A percentile compares a stretch with the other conserved stretches of the same genome.
phyloP scores from a whole-genome alignment of 2,329 filamentous ascomycete genomes.

The Colletotrichum chlorophyti region DNA sequence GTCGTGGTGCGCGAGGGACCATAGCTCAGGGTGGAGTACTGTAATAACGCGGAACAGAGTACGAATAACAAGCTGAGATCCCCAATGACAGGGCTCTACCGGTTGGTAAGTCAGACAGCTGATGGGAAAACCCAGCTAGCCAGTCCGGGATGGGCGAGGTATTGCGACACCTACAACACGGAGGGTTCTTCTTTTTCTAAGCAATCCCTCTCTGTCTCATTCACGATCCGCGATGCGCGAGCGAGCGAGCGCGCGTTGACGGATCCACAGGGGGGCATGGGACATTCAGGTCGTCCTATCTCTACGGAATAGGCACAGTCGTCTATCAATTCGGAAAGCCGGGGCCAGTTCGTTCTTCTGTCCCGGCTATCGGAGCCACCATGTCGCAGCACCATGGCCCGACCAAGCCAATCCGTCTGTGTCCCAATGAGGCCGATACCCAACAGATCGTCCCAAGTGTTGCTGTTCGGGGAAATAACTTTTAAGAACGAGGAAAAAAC shows the following conservation, averaged over 20 bases:
- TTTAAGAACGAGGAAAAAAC: neutral
- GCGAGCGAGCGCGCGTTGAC: too few relatives aligned
- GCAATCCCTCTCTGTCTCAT: too few relatives aligned
- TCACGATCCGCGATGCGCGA: too few relatives aligned
- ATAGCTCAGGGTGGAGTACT: conserved; percentile 13
- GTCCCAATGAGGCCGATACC: neutral
- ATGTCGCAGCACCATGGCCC: neutral
- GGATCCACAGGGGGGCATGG: too few relatives aligned
- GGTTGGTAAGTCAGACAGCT: conserved; percentile 10
- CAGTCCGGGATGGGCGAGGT: conserved; percentile 12
- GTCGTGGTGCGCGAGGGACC: conserved; percentile 3
- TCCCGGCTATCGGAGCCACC: neutral
- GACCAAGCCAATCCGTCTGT: neutral
- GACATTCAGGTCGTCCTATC: too few relatives aligned
- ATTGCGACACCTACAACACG: too few relatives aligned
- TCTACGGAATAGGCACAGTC: too few relatives aligned
- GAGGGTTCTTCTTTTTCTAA: too few relatives aligned
- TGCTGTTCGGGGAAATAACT: neutral
- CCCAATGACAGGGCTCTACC: conserved; percentile 11
- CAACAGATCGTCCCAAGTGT: conserved; percentile 19
- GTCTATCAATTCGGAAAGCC: too few relatives aligned
- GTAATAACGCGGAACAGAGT: conserved; percentile 14
- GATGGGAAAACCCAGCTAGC: conserved; percentile 2
- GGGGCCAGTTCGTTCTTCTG: too few relatives aligned
- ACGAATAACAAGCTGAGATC: conserved; percentile 17